Conservation (phyloP, 192 early-diverging fungal species). For the Pecoramyces ruminantium region DNA sequence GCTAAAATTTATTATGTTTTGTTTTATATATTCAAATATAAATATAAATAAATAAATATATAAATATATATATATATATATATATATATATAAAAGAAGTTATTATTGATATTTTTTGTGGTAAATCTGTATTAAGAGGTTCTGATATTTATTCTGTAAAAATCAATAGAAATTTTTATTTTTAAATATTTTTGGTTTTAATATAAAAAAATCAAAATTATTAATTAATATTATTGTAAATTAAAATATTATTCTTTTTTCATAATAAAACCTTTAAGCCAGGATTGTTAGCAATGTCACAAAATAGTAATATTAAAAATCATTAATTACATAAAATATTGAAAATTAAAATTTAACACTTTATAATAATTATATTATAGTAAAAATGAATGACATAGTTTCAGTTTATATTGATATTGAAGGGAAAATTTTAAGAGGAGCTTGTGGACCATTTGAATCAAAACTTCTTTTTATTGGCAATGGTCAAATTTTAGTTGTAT, state of each 20-base stretch:
- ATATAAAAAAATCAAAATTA: too few relatives aligned
- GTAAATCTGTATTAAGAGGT: not conserved
- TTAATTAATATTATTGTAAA: too few relatives aligned
- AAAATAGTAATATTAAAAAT: not conserved
- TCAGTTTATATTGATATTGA: not conserved
- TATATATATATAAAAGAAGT: not conserved
- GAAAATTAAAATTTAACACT: too few relatives aligned
- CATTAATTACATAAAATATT: too few relatives aligned
- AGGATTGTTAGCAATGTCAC: not conserved
- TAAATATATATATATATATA: too few relatives aligned
- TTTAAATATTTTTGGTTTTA: not conserved
- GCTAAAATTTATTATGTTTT: too few relatives aligned
- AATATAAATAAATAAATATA: too few relatives aligned
- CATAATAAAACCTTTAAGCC: too few relatives aligned
- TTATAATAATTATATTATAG: not conserved
- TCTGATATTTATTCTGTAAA: not conserved
- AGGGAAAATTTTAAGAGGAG: not conserved
- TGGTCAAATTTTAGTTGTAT: not conserved
- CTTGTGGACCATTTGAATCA: not conserved
- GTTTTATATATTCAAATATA: too few relatives aligned
- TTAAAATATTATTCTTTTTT: too few relatives aligned
- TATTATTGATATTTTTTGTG: not conserved
- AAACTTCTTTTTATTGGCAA: not conserved
- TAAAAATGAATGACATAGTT: not conserved
- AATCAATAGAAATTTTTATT: not conserved